A percentile compares a stretch with the other conserved stretches of the same genome.
Evolutionary conservation across 2,329 filamentous ascomycete species (phyloP).

Genomic region (Ceratocystis smalleyi): DNA sequence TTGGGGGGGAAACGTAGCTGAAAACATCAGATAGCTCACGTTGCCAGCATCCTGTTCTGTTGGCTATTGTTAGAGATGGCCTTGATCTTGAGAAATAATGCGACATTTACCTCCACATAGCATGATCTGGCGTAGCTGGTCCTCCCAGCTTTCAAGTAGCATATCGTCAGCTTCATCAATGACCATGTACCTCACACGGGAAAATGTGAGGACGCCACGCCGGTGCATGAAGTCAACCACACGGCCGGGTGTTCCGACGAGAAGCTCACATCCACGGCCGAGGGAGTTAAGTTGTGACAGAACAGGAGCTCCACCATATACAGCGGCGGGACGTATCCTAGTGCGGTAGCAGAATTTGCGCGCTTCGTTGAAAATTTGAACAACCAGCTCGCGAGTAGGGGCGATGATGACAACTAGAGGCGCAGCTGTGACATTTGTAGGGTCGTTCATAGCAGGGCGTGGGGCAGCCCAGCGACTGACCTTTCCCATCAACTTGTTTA

Average conservation of each 20-base stretch:
- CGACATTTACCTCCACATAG: slow-evolving; percentile 19
- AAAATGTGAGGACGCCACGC: slow-evolving; percentile 51
- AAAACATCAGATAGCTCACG: slow-evolving; percentile 68
- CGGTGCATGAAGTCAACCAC: slow-evolving; percentile 70
- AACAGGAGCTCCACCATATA: slow-evolving; percentile 72
- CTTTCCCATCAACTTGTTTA: slow-evolving; percentile 91
- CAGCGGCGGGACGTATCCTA: slow-evolving; percentile 80
- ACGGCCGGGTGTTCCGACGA: slow-evolving; percentile 78
- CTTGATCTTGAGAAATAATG: background rate
- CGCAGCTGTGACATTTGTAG: slow-evolving; percentile 50
- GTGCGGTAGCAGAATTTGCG: slow-evolving; percentile 86
- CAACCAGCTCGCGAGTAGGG: slow-evolving; percentile 77
- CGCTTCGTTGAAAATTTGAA: slow-evolving; percentile 90
- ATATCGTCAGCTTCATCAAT: slow-evolving; percentile 95
- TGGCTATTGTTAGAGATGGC: background rate
- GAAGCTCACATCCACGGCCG: slow-evolving; percentile 69
- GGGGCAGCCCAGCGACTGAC: slow-evolving; percentile 70
- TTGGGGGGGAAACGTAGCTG: slow-evolving; percentile 76
- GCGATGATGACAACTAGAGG: slow-evolving; percentile 74
- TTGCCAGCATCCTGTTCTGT: slow-evolving; percentile 60
- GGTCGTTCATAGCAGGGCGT: slow-evolving; percentile 45
- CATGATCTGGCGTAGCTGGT: slow-evolving; percentile 52
- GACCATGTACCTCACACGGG: slow-evolving; percentile 63
- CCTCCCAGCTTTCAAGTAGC: slow-evolving; percentile 62
- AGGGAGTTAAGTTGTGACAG: slow-evolving; percentile 57